Base-by-base conservation (phyloP, 2,329 filamentous ascomycete genomes). In the Aureobasidium namibiae region DNA sequence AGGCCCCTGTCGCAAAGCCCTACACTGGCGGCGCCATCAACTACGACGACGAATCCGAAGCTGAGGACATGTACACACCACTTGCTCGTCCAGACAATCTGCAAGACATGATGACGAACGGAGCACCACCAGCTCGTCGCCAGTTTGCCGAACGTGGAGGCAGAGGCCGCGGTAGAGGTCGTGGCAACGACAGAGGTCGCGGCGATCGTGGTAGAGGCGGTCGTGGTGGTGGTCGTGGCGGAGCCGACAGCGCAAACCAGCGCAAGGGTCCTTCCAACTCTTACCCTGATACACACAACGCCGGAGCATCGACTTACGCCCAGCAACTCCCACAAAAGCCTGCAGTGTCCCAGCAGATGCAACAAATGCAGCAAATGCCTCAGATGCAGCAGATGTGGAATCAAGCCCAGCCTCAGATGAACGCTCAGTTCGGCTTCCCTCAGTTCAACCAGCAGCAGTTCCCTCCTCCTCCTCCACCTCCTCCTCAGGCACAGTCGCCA, bases 11-110 rank as follows among this genome's bases (percentile, higher is more conserved):
- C 9, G 23, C 54, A 34, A 33, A 60, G 21, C 61, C 52, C n/a
- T 56, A 62, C 36, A 63, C 63, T 42, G 63, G 60, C 8, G 70
- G 69, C 16, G 70, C 68, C 26, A 65, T 75, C 42, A 74, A 71
- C 62, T 79, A 79, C 63, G 70, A 73, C 49, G 70, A 72, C 48
- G 74, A 77, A 38, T 73, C 76, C 24, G 71, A 72, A 23, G 65
- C 70, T 7, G 68, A 70, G 13, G 75, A 75, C 42, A 76, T 77
- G 70, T 79, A 79, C 66, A 76, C 70, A 36, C 76, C 76, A 7
- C 69, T 79, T 21, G 73, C 75, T 46, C 67, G 77, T 48, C 77
- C 77, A 3, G 74, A 77, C 41, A 75, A 78, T 59, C 74, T 78
- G 45, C 71, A 75, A 41, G 68, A 77, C 46, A 69, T 77, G 63